Evolutionary conservation across 2,329 filamentous ascomycete species (phyloP), one percentile per base, ranked within the genome.

Genomic region (Aspergillus aculeatus): DNA sequence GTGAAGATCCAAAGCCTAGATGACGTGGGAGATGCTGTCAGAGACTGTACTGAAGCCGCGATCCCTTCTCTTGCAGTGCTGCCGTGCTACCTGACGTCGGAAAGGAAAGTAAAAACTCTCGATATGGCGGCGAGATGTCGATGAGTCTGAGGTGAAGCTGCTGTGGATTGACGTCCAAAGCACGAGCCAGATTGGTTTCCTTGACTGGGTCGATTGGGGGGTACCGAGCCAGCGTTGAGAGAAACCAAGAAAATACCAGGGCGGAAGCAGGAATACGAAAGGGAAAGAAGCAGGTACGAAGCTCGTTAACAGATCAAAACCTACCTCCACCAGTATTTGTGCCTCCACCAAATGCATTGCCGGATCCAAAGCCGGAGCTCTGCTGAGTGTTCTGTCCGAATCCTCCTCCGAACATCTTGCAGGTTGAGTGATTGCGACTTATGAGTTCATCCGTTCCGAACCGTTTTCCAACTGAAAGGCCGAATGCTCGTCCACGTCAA

Each of bases 341-440:
- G 62, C 67, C 16, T 44, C 38, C 65, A 62, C 73, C 73, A 58
- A 75, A 75, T 14, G 67, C 72, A 69, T 72, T 69, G 61, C 73
- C 73, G 53, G 73, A 66, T 48, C 76, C 76, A 68, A 76, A 75
- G 65, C 70, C 72, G 56, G 73, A 71, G 65, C 71, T 80, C 75
- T 78, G 74, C 68, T 78, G 75, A 71, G 83, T 86, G 64, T 81
- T 82, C 70, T 82, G 81, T 77, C 85, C 85, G 76, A 89, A 88
- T 79, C 84, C 83, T 61, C 56, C 56, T 6, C 56, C 58, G 24
- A 73, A 77, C 73, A 76, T 77, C 61, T 66, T 75, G 67, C 47
- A 66, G 64, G 60, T 66, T 59, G 65, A 60, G 59, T 61, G 61
- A 50, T 60, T 62, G 62, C 62, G 61, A 54, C 59, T 69, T 66